Evolutionary conservation across 2,329 filamentous ascomycete genomes (phyloP).

Genomic region (Aureobasidium sp.): DNA sequence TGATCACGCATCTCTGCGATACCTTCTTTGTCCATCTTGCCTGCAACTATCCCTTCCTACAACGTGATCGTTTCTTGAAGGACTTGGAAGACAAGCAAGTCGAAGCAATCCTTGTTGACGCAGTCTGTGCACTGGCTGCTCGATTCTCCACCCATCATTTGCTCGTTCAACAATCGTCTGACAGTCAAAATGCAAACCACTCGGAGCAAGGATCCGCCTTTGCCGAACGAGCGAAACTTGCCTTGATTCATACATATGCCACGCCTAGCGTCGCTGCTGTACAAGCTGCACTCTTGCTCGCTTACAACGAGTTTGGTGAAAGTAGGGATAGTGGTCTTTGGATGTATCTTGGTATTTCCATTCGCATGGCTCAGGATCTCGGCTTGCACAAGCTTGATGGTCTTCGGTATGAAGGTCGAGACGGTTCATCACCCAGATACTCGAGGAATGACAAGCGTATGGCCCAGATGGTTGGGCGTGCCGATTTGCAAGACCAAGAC

Average conservation of each 20-base stretch:
- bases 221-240: conserved; percentile 72
- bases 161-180: conserved; percentile 42
- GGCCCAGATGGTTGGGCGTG: conserved; percentile 39
- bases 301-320: conserved; percentile 81
- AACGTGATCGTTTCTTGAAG: conserved; percentile 61
- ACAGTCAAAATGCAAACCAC: conserved; percentile 32
- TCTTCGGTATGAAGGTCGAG: conserved; percentile 48
- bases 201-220: conserved; percentile 70
- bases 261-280: conserved; percentile 77
- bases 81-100: conserved; percentile 71
- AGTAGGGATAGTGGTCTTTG: conserved; percentile 83
- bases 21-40: conserved; percentile 75
- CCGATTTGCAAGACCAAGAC: conserved; percentile 30
- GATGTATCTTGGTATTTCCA: conserved; percentile 88
- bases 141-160: conserved; percentile 61
- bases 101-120: conserved; percentile 77
- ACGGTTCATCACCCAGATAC: conserved; percentile 46
- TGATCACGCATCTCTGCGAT: conserved; percentile 69
- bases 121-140: conserved; percentile 72
- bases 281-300: conserved; percentile 73
- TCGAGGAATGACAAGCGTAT: conserved; percentile 35
- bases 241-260: conserved; percentile 71
- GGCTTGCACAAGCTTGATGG: conserved; percentile 76
- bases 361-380: conserved; percentile 71
- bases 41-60: conserved; percentile 78